Conservation (phyloP, 768 basidiomycete genomes). For the Agrocybe praecox region DNA sequence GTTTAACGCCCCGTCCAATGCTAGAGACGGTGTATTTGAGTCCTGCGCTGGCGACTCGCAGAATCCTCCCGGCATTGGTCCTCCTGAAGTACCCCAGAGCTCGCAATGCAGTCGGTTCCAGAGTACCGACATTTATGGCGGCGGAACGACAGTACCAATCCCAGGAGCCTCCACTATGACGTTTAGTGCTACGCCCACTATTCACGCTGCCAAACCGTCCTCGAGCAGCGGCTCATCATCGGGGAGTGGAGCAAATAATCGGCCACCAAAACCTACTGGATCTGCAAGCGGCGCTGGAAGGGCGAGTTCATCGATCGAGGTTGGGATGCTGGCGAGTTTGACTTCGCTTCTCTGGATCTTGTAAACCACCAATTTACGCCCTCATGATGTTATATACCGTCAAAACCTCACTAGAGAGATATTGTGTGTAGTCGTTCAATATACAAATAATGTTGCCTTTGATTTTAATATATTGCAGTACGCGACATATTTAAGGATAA, state of each 20-base stretch:
- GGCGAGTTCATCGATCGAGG: too few relatives aligned
- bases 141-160: constrained; percentile 21
- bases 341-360: too few relatives aligned
- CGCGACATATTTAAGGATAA: not conserved
- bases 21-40: constrained; percentile 60
- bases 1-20: constrained; percentile 73
- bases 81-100: constrained; percentile 34
- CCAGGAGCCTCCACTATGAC: constrained; percentile 20
- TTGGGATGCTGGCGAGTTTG: too few relatives aligned
- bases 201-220: not conserved
- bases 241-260: not conserved
- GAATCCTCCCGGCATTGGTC: constrained; percentile 33
- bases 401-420: too few relatives aligned
- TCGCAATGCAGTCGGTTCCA: constrained; percentile 34
- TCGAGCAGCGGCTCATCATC: not conserved
- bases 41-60: constrained; percentile 62
- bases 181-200: constrained; percentile 9
- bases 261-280: not conserved
- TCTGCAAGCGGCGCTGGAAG: not conserved
- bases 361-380: too few relatives aligned
- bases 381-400: too few relatives aligned
- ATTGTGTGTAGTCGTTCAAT: too few relatives aligned
- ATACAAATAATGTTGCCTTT: too few relatives aligned
- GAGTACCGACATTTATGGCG: constrained; percentile 30
- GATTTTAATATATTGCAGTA: too few relatives aligned